Evolutionary conservation across 2,329 filamentous ascomycete species (phyloP).

Genomic region (Fusarium nisikadoi): DNA sequence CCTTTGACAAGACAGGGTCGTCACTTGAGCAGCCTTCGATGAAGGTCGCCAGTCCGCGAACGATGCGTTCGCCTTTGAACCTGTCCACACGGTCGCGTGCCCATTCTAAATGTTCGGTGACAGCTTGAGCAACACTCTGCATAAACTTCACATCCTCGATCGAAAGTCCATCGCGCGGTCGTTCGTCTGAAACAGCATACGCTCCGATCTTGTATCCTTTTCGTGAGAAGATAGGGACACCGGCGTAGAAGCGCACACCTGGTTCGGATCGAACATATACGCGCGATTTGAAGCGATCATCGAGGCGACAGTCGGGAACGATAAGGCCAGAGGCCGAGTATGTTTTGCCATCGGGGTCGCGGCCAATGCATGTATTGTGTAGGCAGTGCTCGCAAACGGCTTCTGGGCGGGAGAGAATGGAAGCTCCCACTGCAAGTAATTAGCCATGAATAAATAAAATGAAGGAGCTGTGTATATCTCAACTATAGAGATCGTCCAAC

Average conservation of each 20-base stretch:
- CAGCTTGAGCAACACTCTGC: conserved; percentile 64
- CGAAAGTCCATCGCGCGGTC: conserved; percentile 62
- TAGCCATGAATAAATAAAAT: not conserved
- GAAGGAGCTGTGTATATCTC: not conserved
- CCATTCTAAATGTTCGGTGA: conserved; percentile 71
- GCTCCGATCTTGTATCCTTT: conserved; percentile 67
- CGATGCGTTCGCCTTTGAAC: conserved; percentile 64
- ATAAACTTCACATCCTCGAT: conserved; percentile 63
- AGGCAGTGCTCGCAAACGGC: conserved; percentile 49
- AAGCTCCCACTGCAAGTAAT: conserved; percentile 37
- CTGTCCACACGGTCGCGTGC: conserved; percentile 62
- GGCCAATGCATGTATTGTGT: conserved; percentile 39
- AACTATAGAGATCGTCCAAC: conserved; percentile 23
- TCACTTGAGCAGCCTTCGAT: conserved; percentile 59
- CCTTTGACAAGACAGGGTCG: conserved; percentile 20
- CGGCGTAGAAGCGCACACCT: conserved; percentile 52
- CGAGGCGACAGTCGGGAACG: conserved; percentile 46
- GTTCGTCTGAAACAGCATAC: conserved; percentile 68
- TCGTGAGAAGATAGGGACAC: conserved; percentile 68
- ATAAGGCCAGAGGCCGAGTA: conserved; percentile 47
- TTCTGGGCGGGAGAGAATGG: conserved; percentile 45
- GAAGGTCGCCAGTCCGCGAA: conserved; percentile 64
- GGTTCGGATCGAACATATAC: conserved; percentile 48
- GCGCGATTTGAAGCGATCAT: conserved; percentile 48
- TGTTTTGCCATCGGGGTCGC: conserved; percentile 37